phyloP scores from a whole-genome alignment of 257 asterid species.

The Haberlea rhodopensis region DNA sequence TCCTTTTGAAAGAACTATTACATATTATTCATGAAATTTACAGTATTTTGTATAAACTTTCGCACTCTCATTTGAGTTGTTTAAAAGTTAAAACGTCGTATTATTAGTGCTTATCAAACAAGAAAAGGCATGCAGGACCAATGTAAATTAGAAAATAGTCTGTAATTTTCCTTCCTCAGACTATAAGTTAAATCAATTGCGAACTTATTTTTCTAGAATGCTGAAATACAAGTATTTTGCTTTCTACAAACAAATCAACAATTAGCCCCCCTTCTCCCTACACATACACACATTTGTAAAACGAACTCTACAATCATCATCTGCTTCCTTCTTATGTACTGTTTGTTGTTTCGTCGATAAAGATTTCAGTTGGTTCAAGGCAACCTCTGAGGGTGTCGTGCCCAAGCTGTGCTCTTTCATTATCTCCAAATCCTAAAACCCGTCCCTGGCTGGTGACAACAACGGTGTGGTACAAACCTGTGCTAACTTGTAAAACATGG shows the following conservation, averaged over 20 bases:
- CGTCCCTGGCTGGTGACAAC: conserved; percentile 60
- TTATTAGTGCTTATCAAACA: too few species aligned
- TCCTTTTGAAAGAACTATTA: too few species aligned
- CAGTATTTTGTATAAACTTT: too few species aligned
- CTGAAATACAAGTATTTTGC: too few species aligned
- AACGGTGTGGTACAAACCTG: conserved; percentile 77
- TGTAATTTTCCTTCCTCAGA: too few species aligned
- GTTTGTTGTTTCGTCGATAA: conserved; percentile 25
- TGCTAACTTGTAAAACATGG: conserved; percentile 80
- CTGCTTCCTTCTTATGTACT: background rate
- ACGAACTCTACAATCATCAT: background rate
- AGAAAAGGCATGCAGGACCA: too few species aligned
- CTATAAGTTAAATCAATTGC: too few species aligned
- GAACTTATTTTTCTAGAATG: too few species aligned
- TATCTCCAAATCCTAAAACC: conserved; percentile 75
- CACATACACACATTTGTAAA: background rate
- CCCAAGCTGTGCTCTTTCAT: conserved; percentile 84
- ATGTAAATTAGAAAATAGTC: too few species aligned
- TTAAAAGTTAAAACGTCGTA: too few species aligned
- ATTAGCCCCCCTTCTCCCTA: conserved; percentile 1
- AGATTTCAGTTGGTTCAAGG: conserved; percentile 64
- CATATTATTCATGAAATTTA: too few species aligned
- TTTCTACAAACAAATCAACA: conserved; percentile 11
- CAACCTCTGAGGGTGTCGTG: conserved; percentile 62
- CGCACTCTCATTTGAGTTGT: too few species aligned